These are phyloP conservation scores for Trichoderma guizhouense DNA, from an alignment of 2,329 filamentous ascomycete genomes.

Conservation along the genomic window DNA sequence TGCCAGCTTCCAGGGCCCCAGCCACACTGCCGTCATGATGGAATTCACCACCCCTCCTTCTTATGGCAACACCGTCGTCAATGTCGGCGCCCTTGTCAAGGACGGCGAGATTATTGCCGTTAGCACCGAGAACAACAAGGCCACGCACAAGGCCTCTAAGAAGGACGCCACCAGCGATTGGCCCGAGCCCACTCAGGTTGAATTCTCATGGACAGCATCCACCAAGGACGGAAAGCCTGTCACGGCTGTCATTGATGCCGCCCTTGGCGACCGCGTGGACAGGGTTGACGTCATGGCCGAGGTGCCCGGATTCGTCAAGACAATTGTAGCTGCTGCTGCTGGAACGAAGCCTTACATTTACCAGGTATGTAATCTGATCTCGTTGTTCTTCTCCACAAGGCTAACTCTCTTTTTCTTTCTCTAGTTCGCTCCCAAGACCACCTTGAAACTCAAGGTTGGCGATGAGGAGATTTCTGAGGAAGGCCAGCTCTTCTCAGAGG, in stretches of 20 bases:
- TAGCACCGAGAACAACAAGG: constrained; percentile 57
- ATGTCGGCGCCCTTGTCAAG: constrained; percentile 76
- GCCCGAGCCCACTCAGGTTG: constrained; percentile 77
- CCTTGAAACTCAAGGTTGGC: constrained; percentile 80
- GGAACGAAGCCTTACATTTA: constrained; percentile 98
- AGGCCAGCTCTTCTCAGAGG: constrained; percentile 79
- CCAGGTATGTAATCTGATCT: constrained; percentile 57
- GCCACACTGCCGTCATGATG: constrained; percentile 88
- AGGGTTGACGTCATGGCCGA: constrained; percentile 91
- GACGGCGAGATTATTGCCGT: constrained; percentile 77
- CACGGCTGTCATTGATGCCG: constrained; percentile 65
- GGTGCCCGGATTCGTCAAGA: constrained; percentile 92
- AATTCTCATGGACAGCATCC: constrained; percentile 75
- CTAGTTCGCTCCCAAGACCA: constrained; percentile 69
- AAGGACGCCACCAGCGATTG: constrained; percentile 78
- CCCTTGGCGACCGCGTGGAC: constrained; percentile 69
- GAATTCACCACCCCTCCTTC: constrained; percentile 92
- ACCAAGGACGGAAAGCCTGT: constrained; percentile 72
- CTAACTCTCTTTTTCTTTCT: not conserved
- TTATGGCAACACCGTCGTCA: constrained; percentile 81
- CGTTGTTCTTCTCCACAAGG: not conserved
- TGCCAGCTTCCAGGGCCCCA: constrained; percentile 82
- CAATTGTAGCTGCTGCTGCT: constrained; percentile 80
- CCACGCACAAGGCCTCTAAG: constrained; percentile 65
- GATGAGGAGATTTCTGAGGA: constrained; percentile 75